A percentile compares a stretch with the other conserved stretches of the same genome.
These are phyloP conservation scores for Citrus unshiu DNA, from an alignment of 345 rosid species.

Conservation along the genomic window DNA sequence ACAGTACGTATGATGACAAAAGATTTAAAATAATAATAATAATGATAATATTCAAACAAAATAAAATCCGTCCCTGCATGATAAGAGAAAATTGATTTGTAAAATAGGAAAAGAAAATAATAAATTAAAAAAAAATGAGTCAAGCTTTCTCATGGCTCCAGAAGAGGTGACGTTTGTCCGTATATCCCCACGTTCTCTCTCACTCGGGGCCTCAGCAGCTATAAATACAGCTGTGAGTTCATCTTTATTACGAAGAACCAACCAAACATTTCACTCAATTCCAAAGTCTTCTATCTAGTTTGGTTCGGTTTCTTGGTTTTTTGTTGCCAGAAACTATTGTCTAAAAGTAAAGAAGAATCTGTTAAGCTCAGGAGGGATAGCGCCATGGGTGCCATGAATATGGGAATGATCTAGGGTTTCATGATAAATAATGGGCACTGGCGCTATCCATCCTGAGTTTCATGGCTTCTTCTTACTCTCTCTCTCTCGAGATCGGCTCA, in stretches of 20 bases:
- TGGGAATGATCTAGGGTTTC: not conserved
- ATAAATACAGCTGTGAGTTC: conserved; percentile 27
- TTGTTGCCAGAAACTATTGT: not conserved
- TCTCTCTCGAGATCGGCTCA: no score
- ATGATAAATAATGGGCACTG: not conserved
- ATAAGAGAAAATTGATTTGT: not conserved
- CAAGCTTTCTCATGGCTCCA: conserved; percentile 27
- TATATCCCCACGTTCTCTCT: conserved; percentile 19
- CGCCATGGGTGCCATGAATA: conserved; percentile 23
- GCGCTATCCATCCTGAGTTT: conserved; percentile 93
- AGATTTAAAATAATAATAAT: not conserved
- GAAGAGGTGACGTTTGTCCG: conserved; percentile 28
- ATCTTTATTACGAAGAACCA: not conserved
- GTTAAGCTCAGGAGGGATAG: conserved; percentile 91
- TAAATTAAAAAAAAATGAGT: conserved; percentile 1
- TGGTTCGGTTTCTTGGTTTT: not conserved
- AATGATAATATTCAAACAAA: not conserved
- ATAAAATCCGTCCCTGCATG: not conserved
- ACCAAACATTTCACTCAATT: not conserved
- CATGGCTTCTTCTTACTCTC: conserved; percentile 50
- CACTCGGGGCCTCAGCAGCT: conserved; percentile 13
- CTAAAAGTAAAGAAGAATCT: conserved; percentile 50
- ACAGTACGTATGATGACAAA: not conserved
- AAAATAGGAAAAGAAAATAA: not conserved
- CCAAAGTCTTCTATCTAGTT: not conserved